Evolutionary conservation across 2,329 filamentous ascomycete genomes (phyloP).

Genomic region (Monosporascus sp.): DNA sequence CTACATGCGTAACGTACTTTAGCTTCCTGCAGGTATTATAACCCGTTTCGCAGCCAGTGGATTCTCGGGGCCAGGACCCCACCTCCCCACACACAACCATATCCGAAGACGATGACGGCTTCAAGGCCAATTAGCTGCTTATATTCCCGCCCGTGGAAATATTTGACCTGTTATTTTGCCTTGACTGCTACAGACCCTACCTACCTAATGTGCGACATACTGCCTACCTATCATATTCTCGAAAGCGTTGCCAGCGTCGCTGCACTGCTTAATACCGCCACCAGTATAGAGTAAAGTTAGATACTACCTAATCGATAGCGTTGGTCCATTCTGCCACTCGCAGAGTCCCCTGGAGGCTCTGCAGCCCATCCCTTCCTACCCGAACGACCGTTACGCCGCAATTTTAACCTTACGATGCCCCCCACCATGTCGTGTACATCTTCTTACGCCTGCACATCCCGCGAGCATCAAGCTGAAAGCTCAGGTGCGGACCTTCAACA

Average conservation of each 20-base stretch:
- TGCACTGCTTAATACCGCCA: background rate
- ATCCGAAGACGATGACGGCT: background rate
- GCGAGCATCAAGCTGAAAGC: slow-evolving; percentile 29
- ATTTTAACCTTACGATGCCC: background rate
- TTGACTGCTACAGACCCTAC: background rate
- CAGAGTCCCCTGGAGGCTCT: background rate
- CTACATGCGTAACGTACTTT: too few relatives aligned
- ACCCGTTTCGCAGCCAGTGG: background rate
- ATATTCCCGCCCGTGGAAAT: background rate
- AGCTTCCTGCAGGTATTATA: too few relatives aligned
- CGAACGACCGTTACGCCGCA: background rate
- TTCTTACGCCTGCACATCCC: slow-evolving; percentile 20
- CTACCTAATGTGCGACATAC: background rate
- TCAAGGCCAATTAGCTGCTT: background rate
- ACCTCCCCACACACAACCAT: background rate
- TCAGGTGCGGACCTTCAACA: slow-evolving; percentile 35
- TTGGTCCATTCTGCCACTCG: background rate
- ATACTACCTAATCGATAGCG: background rate
- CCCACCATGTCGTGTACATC: slow-evolving; percentile 26
- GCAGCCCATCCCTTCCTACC: background rate
- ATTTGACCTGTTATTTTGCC: background rate
- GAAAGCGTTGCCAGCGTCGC: background rate
- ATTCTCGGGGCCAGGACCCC: background rate
- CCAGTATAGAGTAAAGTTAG: too few relatives aligned
- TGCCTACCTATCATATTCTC: background rate